A percentile compares a stretch with the other conserved stretches of the same genome.
phyloP scores from a whole-genome alignment of 2,329 filamentous ascomycete species.

The Aspergillus latus region DNA sequence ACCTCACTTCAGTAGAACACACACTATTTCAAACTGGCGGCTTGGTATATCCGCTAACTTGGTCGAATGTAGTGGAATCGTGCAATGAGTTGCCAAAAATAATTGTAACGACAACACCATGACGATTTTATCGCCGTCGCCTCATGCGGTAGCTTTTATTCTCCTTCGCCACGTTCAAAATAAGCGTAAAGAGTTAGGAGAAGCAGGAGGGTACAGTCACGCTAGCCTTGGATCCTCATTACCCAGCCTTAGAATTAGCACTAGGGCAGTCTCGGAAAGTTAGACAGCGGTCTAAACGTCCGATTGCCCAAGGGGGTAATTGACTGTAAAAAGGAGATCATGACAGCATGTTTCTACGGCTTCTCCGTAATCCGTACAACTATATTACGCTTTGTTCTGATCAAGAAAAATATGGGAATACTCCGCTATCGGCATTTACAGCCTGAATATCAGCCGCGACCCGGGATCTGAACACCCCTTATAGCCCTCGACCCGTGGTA shows the following conservation, averaged over 20 bases:
- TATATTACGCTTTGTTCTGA: neutral
- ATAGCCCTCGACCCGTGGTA: neutral
- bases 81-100: neutral
- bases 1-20: neutral
- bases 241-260: neutral
- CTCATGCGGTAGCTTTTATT: neutral
- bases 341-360: too few species aligned
- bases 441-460: neutral
- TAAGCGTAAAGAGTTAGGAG: neutral
- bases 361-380: too few species aligned
- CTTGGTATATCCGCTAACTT: neutral
- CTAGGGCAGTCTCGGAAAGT: neutral
- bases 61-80: neutral
- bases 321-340: neutral
- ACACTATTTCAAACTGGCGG: neutral
- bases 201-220: neutral
- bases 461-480: neutral
- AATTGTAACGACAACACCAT: neutral
- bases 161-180: neutral
- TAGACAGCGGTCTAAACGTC: neutral
- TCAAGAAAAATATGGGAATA: neutral
- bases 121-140: neutral
- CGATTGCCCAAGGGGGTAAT: neutral
- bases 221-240: neutral
- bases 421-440: conserved; percentile 4